A percentile compares a stretch with the other conserved stretches of the same genome.
phyloP scores from a whole-genome alignment of 352 stramenopile genomes.

The Globisporangium carolinianum region DNA sequence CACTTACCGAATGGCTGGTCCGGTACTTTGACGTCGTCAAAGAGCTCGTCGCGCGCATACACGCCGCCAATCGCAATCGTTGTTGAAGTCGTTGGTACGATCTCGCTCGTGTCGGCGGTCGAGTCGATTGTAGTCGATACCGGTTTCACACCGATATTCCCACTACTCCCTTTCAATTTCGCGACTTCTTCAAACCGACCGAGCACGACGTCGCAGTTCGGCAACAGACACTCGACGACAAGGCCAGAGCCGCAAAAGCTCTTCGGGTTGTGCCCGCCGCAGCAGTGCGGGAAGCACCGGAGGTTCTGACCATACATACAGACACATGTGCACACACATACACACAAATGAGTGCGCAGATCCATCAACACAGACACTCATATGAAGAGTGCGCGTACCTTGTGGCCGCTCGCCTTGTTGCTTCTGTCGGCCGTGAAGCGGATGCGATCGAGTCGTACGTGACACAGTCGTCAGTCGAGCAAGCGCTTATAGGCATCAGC shows the following conservation, averaged over 20 bases:
- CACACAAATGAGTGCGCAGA: not conserved
- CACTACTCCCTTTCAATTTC: constrained; percentile 19
- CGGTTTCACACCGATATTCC: too few relatives aligned
- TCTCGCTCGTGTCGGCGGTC: constrained; percentile 17
- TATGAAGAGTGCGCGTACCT: constrained; percentile 22
- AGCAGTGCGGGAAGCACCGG: constrained; percentile 81
- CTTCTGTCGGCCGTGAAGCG: constrained; percentile 29
- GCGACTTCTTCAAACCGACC: constrained; percentile 68
- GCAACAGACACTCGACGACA: constrained; percentile 55
- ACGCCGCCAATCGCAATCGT: constrained; percentile 30
- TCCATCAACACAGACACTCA: too few relatives aligned
- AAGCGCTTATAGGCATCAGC: not conserved
- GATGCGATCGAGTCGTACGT: not conserved
- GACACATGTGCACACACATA: not conserved
- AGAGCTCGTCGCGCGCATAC: constrained; percentile 56
- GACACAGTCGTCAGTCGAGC: not conserved
- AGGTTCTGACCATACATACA: constrained; percentile 34
- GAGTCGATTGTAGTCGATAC: not conserved
- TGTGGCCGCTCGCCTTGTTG: constrained; percentile 83
- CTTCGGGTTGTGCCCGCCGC: constrained; percentile 75
- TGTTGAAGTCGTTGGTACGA: not conserved
- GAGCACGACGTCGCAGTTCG: constrained; percentile 54
- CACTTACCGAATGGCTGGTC: constrained; percentile 72
- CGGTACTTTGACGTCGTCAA: constrained; percentile 68
- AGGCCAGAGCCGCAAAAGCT: constrained; percentile 80